phyloP scores from a whole-genome alignment of 495 filamentous ascomycete genomes.

The Tuber umbilicatum region DNA sequence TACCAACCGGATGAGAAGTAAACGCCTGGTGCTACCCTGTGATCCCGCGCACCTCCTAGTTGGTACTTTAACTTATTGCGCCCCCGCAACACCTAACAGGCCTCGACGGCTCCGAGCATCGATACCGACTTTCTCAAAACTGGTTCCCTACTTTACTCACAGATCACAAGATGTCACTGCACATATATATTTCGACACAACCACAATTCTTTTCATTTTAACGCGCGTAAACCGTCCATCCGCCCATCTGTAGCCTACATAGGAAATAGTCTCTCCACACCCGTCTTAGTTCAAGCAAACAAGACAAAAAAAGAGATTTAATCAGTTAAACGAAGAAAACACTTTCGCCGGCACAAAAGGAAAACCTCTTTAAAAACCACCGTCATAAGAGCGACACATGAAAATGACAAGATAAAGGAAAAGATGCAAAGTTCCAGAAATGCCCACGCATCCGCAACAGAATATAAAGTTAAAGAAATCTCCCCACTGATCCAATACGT shows the following conservation, averaged over 20 bases:
- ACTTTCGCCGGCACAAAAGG: not conserved
- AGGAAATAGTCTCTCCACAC: not conserved
- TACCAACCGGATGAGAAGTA: not conserved
- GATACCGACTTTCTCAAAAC: not conserved
- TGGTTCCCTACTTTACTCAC: not conserved
- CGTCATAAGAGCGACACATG: not conserved
- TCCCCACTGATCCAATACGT: not conserved
- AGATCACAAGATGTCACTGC: not conserved
- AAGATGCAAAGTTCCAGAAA: not conserved
- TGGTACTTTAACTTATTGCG: not conserved
- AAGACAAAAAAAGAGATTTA: not conserved
- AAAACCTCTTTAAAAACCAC: not conserved
- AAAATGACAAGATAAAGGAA: not conserved
- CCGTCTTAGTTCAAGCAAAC: not conserved
- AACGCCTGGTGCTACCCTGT: not conserved
- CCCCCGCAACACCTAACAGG: not conserved
- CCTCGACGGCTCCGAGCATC: not conserved
- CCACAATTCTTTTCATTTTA: conserved; percentile 6
- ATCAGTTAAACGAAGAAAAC: not conserved
- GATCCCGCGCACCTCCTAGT: not conserved
- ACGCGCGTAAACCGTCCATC: not conserved
- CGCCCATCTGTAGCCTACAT: not conserved
- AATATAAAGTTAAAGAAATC: conserved; percentile 6
- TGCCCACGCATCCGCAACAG: not conserved
- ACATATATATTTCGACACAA: not conserved